Evolutionary conservation across 768 basidiomycete species (phyloP).

Genomic region (Tubosaeta sp.): DNA sequence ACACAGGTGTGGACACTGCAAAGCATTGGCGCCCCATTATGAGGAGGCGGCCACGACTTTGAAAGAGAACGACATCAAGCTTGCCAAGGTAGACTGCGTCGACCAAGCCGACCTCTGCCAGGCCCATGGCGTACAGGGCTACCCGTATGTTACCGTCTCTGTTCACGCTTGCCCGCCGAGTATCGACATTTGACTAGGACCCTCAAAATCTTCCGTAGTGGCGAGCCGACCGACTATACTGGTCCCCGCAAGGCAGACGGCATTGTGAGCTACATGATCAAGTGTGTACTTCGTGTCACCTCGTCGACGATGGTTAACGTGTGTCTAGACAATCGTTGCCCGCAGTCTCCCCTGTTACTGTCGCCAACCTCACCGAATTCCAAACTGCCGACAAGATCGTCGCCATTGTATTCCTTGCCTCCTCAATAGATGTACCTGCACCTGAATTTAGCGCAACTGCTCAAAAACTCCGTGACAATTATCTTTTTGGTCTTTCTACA

Average conservation of each 20-base stretch:
- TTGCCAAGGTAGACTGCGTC: constrained; percentile 98
- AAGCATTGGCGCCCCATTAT: constrained; percentile 90
- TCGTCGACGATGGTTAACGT: constrained; percentile 3
- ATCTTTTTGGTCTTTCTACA: constrained; percentile 83
- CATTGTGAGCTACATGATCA: constrained; percentile 94
- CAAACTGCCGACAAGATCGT: constrained; percentile 87
- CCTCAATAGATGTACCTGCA: constrained; percentile 65
- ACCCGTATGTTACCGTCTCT: constrained; percentile 62
- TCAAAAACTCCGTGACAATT: constrained; percentile 86
- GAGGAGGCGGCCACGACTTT: constrained; percentile 91
- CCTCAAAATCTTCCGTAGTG: constrained; percentile 88
- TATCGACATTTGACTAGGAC: constrained; percentile 41
- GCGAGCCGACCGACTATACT: constrained; percentile 71
- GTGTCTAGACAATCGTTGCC: constrained; percentile 79
- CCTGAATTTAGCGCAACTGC: constrained; percentile 77
- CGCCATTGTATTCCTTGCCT: constrained; percentile 75
- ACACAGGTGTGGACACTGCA: constrained; percentile 92
- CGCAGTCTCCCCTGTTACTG: constrained; percentile 80
- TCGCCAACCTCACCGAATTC: constrained; percentile 79
- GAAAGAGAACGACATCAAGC: constrained; percentile 83
- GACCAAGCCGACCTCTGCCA: constrained; percentile 91
- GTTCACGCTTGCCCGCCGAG: not conserved
- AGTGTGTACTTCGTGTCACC: constrained; percentile 47
- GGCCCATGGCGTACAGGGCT: constrained; percentile 82
- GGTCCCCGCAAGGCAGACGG: constrained; percentile 95